Base-by-base conservation (phyloP, 805 yeast genomes). In the Starmera caribaea region DNA sequence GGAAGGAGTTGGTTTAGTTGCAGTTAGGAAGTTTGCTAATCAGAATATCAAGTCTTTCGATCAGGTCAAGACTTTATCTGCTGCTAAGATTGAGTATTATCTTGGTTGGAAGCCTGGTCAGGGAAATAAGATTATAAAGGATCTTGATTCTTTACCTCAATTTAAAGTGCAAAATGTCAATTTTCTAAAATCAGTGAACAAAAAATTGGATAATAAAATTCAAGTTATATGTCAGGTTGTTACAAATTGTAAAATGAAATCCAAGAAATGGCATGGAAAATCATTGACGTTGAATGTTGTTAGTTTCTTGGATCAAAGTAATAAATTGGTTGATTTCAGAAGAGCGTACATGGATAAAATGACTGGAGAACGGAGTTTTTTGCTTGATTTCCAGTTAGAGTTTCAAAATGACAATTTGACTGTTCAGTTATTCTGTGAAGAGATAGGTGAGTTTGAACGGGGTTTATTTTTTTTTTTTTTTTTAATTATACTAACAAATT, bases 291-390 rank as follows among this genome's bases (percentile, higher is more conserved):
- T 61, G 0, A 61, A 58, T 33, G 49, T 69, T 1, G 46, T 60
- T 8, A 41, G 59, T 11, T 55, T 54, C 2, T 51, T 52, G 29
- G 43, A 51, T 4, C 26, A 21, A 7, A 45, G 49, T 7, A 74
- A 74, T 0, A 46, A 36, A 4, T 44, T 74, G 11, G 39, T 72
- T 8, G 77, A 71, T 42, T 73, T 69, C 40, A 57, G 76, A 41
- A 62, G 71, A 43, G 50, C 70, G 1, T 53, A 45, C 4, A 28
- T 58, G 5, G 40, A 44, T 30, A 64, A 54, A 32, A 53, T 49
- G 12, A 42, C 35, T 37, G 45, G 46, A 2, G 47, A 44, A 31
- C 61, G 48, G 38, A 57, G 2, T 65, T 65, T 37, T 45, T 35
- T 3, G 24, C 71, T 5, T 41, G 44, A 3, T 41, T 58, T 3